Evolutionary conservation across 2,329 filamentous ascomycete species (phyloP).

Genomic region (Venturia asperata): DNA sequence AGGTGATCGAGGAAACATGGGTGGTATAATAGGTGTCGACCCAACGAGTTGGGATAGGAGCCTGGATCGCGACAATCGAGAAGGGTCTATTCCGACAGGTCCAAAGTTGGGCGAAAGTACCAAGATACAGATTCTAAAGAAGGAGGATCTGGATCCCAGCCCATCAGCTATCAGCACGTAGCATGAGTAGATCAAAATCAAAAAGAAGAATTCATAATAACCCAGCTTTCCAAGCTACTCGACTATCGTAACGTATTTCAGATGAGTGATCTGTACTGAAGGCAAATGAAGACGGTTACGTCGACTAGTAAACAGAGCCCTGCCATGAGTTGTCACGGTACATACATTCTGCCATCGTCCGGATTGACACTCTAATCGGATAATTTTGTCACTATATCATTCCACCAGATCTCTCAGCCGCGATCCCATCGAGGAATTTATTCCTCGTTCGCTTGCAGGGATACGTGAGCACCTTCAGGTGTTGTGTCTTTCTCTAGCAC

Average conservation of each 20-base stretch:
- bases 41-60: conserved; percentile 51
- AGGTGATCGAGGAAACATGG: conserved; percentile 80
- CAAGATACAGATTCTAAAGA: conserved; percentile 32
- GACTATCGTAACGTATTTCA: not conserved
- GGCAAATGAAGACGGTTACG: no score
- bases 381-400: no score
- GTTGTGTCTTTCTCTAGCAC: no score
- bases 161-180: conserved; percentile 3
- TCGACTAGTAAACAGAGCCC: no score
- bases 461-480: no score
- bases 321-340: no score
- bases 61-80: conserved; percentile 30
- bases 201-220: conserved; percentile 5
- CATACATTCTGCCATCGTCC: no score
- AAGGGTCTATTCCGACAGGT: conserved; percentile 31
- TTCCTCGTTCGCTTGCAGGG: no score
- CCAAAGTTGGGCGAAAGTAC: conserved; percentile 25
- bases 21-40: conserved; percentile 58
- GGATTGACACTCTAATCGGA: no score
- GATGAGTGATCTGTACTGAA: not conserved
- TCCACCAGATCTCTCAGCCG: no score
- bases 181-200: conserved; percentile 11
- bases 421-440: no score
- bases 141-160: conserved; percentile 23
- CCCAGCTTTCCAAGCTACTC: not conserved